Percentiles rank a stretch among this genome's conserved stretches.
Conservation (phyloP, 1,284 basidiomycete species). For the Cronartium ribicola region DNA sequence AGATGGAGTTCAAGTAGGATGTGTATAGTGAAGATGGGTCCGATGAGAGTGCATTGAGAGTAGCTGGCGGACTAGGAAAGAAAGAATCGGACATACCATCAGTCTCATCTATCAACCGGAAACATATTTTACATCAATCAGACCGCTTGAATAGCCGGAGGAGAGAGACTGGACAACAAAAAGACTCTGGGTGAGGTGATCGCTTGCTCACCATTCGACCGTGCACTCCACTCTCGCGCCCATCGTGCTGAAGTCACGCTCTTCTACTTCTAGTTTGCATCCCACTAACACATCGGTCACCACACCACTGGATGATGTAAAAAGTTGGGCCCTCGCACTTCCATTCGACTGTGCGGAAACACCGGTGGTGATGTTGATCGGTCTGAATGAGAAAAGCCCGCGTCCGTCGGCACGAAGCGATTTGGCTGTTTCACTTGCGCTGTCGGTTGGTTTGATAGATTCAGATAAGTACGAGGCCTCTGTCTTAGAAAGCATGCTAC, state of each 20-base stretch:
- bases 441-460: background rate
- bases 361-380: slow-evolving; percentile 30
- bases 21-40: slow-evolving; percentile 31
- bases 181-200: background rate
- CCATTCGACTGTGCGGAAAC: slow-evolving; percentile 37
- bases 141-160: background rate
- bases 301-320: slow-evolving; percentile 30
- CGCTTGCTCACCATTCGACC: slow-evolving; percentile 35
- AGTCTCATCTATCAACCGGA: slow-evolving; percentile 1
- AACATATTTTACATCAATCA: background rate
- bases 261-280: slow-evolving; percentile 39
- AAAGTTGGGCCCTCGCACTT: slow-evolving; percentile 31
- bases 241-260: slow-evolving; percentile 21
- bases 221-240: slow-evolving; percentile 35
- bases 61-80: slow-evolving; percentile 27
- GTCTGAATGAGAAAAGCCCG: slow-evolving; percentile 20
- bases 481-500: background rate
- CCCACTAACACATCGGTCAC: slow-evolving; percentile 41
- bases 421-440: background rate
- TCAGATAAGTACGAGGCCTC: background rate
- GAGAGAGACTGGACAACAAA: background rate
- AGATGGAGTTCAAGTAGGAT: slow-evolving; percentile 36
- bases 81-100: background rate
- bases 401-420: slow-evolving; percentile 31
- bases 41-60: slow-evolving; percentile 22